Evolutionary conservation across 352 stramenopile species (phyloP), one percentile per base, ranked within the genome.

Genomic region (Globisporangium echinulatum): DNA sequence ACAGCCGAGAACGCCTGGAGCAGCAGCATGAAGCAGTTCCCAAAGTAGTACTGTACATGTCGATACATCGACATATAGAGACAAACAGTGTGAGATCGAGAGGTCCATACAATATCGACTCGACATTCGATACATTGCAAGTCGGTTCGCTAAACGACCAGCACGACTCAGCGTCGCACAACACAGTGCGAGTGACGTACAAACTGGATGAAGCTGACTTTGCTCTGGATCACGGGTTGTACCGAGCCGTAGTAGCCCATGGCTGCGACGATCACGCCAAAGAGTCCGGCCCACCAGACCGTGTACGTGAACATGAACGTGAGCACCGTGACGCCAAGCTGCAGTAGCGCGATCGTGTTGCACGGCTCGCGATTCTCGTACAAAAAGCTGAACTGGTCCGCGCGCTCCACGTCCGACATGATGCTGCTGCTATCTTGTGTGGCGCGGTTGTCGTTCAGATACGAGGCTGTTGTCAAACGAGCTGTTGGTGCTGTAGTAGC

Each of bases 151-250:
- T 33, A 33, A 33, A 3, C 25, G 25, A 33, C 25, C 25, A 33
- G 25, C 25, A 33, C 25, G 2, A 33, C 25, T 33, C 25, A 33
- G 25, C 25, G 25, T 33, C 2, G 2, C 25, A 33, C 25, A 33
- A 3, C 25, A 33, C 25, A 33, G 25, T 33, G 25, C 25, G 25
- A 33, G 25, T 33, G 25, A 85, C 82, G 67, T 77, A 91, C 82
- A 53, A 92, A 91, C 54, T 92, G 83, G 67, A 92, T 85, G 64
- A 92, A 92, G 79, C 79, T 90, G 59, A 88, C 82, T 86, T 92
- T 92, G 77, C 79, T 90, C 70, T 92, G 83, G 66, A 91, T 87
- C 51, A 91, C 81, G 36, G 83, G 83, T 69, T 90, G 75, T 37
- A 88, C 77, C 5, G 80, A 90, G 43, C 83, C 83, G 53, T 92